phyloP scores from a whole-genome alignment of 1,139 yeast species.

The Yamadazyma dendronema region DNA sequence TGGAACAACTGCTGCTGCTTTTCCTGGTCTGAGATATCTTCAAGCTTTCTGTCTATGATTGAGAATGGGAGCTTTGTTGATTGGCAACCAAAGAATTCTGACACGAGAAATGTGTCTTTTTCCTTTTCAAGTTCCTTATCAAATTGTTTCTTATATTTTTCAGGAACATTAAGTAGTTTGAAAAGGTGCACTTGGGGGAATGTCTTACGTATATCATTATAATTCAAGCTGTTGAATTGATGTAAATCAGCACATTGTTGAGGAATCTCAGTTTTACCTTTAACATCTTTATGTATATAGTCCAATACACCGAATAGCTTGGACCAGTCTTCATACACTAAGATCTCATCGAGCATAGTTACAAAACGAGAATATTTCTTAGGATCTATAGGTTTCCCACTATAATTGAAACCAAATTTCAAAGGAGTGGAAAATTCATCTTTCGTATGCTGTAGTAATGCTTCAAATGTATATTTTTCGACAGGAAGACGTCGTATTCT shows the following conservation, averaged over 20 bases:
- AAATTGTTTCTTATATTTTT: slow-evolving; percentile 12
- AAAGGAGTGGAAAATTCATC: slow-evolving; percentile 9
- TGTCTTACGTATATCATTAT: slow-evolving; percentile 20
- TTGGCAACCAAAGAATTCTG: slow-evolving; percentile 13
- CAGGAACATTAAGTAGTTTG: slow-evolving; percentile 25
- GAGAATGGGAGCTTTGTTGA: no score
- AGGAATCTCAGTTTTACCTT: slow-evolving; percentile 12
- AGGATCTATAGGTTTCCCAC: slow-evolving; percentile 10
- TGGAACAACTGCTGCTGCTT: neutral
- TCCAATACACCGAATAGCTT: slow-evolving; percentile 27
- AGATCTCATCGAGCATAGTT: slow-evolving; percentile 24
- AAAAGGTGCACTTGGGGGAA: slow-evolving; percentile 43
- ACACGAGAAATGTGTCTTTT: slow-evolving; percentile 14
- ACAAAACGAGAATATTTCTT: slow-evolving; percentile 12
- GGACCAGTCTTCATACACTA: slow-evolving; percentile 28
- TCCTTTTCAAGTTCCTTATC: slow-evolving; percentile 13
- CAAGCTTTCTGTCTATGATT: no score
- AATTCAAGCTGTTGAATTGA: slow-evolving; percentile 21
- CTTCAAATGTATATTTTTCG: slow-evolving; percentile 16
- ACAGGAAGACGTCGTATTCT: slow-evolving; percentile 28
- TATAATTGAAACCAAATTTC: slow-evolving; percentile 4
- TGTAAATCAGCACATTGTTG: slow-evolving; percentile 18
- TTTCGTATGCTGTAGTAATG: slow-evolving; percentile 6
- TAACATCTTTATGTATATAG: slow-evolving; percentile 22
- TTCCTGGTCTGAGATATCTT: neutral